Percentiles rank a stretch among this genome's conserved stretches.
Conservation (phyloP, 2,329 filamentous ascomycete species). For the Colletotrichum aenigma region DNA sequence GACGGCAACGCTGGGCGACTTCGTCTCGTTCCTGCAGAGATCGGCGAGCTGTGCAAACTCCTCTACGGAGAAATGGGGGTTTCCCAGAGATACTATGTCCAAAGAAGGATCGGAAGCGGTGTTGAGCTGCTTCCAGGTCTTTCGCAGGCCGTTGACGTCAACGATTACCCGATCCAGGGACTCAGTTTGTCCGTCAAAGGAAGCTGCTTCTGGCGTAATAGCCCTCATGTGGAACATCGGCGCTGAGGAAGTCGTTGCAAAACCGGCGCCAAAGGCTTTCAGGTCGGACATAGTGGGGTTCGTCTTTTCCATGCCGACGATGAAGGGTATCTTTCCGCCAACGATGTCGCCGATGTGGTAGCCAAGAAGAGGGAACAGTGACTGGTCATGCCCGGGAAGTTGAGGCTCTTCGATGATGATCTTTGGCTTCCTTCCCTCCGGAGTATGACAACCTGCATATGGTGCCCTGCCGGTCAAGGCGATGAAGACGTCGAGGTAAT, state of each 20-base stretch:
- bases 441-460: slow-evolving; percentile 47
- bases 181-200: not conserved
- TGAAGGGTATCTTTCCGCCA: slow-evolving; percentile 34
- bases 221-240: slow-evolving; percentile 49
- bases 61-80: slow-evolving; percentile 45
- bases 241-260: slow-evolving; percentile 43
- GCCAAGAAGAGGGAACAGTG: slow-evolving; percentile 42
- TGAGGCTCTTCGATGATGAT: slow-evolving; percentile 38
- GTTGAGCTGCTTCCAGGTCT: not conserved
- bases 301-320: slow-evolving; percentile 34
- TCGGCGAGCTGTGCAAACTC: slow-evolving; percentile 37
- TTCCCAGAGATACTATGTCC: slow-evolving; percentile 45
- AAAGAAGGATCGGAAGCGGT: slow-evolving; percentile 21
- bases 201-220: slow-evolving; percentile 39
- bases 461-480: slow-evolving; percentile 50
- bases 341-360: slow-evolving; percentile 37
- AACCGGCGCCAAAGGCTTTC: slow-evolving; percentile 48
- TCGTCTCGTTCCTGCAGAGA: slow-evolving; percentile 31
- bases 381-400: slow-evolving; percentile 38
- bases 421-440: not conserved
- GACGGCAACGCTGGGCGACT: slow-evolving; percentile 14
- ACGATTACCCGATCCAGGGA: not conserved
- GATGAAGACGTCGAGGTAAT: slow-evolving; percentile 47
- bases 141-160: not conserved
- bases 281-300: slow-evolving; percentile 32